These are phyloP conservation scores for Mycena galopus DNA, from an alignment of 768 basidiomycete genomes.

Conservation along the genomic window DNA sequence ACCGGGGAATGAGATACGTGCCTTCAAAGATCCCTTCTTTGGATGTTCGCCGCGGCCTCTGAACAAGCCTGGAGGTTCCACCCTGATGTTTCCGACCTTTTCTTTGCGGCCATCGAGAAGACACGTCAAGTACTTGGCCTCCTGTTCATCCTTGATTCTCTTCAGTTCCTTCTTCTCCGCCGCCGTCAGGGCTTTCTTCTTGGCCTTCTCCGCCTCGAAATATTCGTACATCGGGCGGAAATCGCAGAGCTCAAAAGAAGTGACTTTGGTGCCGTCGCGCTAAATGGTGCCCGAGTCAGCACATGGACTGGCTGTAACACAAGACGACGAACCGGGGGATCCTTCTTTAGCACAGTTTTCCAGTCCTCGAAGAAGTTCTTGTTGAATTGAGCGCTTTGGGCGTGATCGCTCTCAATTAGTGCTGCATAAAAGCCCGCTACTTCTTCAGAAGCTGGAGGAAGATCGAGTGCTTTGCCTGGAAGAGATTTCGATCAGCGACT, in stretches of 20 bases:
- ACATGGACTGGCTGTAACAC: slow-evolving; percentile 1
- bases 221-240: slow-evolving; percentile 95
- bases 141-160: slow-evolving; percentile 84
- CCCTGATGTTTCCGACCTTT: slow-evolving; percentile 97
- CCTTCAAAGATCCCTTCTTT: slow-evolving; percentile 96
- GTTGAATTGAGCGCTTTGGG: slow-evolving; percentile 88
- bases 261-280: slow-evolving; percentile 83
- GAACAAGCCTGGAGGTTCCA: slow-evolving; percentile 99
- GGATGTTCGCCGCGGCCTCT: slow-evolving; percentile 98
- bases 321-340: slow-evolving; percentile 81
- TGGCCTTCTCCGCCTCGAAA: slow-evolving; percentile 92
- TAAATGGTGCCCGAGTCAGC: slow-evolving; percentile 42
- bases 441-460: slow-evolving; percentile 92
- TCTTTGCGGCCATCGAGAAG: slow-evolving; percentile 96
- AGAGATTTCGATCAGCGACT: slow-evolving; percentile 25
- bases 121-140: slow-evolving; percentile 88
- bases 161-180: slow-evolving; percentile 95
- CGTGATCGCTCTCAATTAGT: slow-evolving; percentile 93
- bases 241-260: slow-evolving; percentile 85
- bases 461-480: slow-evolving; percentile 80
- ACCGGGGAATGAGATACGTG: slow-evolving; percentile 48
- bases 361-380: slow-evolving; percentile 97
- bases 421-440: slow-evolving; percentile 97
- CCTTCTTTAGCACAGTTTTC: slow-evolving; percentile 77
- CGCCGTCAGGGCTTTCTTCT: slow-evolving; percentile 87